phyloP scores from a whole-genome alignment of 2,329 filamentous ascomycete species.

The Setomelanomma holmii region DNA sequence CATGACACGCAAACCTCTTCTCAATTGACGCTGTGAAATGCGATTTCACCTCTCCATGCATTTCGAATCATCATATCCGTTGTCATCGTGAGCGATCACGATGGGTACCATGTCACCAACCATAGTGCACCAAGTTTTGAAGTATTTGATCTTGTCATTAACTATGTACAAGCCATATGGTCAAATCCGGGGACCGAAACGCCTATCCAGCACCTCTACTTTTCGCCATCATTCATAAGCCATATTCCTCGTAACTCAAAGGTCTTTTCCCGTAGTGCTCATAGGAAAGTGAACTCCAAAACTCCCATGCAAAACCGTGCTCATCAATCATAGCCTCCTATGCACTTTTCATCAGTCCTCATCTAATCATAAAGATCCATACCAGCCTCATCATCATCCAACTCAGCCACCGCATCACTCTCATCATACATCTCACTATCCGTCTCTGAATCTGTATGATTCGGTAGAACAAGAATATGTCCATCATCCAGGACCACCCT shows the following conservation, averaged over 20 bases:
- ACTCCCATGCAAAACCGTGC: conserved; percentile 18
- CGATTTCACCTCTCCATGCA: too few species aligned
- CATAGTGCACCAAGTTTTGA: too few species aligned
- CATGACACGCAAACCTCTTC: conserved; percentile 8
- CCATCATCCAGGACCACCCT: conserved; percentile 79
- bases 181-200: conserved; percentile 4
- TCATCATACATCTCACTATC: conserved; percentile 79
- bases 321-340: background rate
- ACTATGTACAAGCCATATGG: conserved; percentile 11
- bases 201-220: conserved; percentile 2
- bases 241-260: conserved; percentile 8
- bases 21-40: background rate
- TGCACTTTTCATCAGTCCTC: background rate
- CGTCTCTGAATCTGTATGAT: conserved; percentile 75
- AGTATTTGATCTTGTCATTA: conserved; percentile 7
- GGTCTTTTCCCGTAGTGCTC: too few species aligned
- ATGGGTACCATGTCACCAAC: too few species aligned
- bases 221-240: conserved; percentile 10
- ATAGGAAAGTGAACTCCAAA: conserved; percentile 6
- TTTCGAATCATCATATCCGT: background rate
- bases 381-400: conserved; percentile 60
- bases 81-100: background rate
- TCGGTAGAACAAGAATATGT: conserved; percentile 80
- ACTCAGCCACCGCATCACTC: conserved; percentile 75
- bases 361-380: conserved; percentile 72